phyloP scores from a whole-genome alignment of 129 eudicot genomes.

The Helichrysum umbraculigerum region DNA sequence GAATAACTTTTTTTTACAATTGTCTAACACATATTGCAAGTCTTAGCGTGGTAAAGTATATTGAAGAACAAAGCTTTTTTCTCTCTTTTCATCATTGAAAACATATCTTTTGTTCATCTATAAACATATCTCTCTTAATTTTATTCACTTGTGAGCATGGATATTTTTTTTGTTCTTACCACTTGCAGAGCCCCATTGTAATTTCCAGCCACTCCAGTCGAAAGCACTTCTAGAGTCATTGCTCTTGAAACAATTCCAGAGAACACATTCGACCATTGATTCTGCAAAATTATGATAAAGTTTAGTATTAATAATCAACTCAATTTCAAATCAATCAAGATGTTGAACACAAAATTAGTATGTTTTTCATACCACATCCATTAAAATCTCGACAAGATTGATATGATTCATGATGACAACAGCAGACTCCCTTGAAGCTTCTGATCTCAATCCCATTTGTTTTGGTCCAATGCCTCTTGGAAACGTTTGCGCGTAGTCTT shows the following conservation, averaged over 20 bases:
- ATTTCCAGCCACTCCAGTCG: conserved; percentile 60
- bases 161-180: conserved; percentile 40
- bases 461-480: conserved; percentile 49
- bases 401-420: conserved; percentile 60
- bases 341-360: neutral
- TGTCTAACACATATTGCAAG: too few relatives aligned
- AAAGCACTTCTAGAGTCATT: conserved; percentile 57
- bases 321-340: neutral
- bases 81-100: neutral
- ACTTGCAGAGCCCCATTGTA: conserved; percentile 97
- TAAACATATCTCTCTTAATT: neutral
- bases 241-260: conserved; percentile 68
- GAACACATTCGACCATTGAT: conserved; percentile 62
- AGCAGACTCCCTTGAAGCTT: conserved; percentile 56
- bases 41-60: too few relatives aligned
- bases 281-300: conserved; percentile 31
- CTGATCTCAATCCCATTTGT: conserved; percentile 37
- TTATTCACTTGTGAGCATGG: neutral
- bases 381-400: conserved; percentile 60
- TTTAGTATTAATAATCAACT: neutral
- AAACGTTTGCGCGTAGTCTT: conserved; percentile 45
- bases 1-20: neutral
- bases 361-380: conserved; percentile 50
- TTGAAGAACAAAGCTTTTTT: neutral
- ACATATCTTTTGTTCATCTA: too few relatives aligned